Conservation (phyloP, 352 stramenopile species). For the Thraustotheca clavata region DNA sequence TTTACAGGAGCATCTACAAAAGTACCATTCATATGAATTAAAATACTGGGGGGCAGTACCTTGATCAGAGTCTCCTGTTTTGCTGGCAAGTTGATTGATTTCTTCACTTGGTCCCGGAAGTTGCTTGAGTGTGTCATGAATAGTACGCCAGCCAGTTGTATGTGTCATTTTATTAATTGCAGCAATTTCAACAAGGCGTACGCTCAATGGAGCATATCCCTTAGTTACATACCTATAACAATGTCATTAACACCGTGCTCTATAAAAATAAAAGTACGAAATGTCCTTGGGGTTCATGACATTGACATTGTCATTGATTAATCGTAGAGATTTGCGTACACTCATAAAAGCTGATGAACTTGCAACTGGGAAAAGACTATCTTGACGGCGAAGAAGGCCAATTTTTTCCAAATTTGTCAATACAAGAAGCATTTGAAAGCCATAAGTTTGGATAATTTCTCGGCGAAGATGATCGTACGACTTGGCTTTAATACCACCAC, state of each 20-base stretch:
- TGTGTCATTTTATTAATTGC: constrained; percentile 42
- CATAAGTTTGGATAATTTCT: constrained; percentile 95
- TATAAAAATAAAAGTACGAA: constrained; percentile 48
- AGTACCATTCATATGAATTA: background rate
- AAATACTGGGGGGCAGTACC: background rate
- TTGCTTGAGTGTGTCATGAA: constrained; percentile 77
- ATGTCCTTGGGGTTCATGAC: constrained; percentile 91
- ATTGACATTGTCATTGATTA: constrained; percentile 95
- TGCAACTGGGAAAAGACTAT: constrained; percentile 75
- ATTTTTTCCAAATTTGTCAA: constrained; percentile 92
- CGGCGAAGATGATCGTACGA: constrained; percentile 91
- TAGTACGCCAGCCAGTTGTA: constrained; percentile 49
- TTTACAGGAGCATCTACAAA: constrained; percentile 26
- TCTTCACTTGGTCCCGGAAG: constrained; percentile 72
- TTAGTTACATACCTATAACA: constrained; percentile 17
- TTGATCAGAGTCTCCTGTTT: constrained; percentile 29
- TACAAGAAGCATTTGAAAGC: constrained; percentile 91
- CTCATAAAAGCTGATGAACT: constrained; percentile 68
- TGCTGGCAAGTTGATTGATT: constrained; percentile 39
- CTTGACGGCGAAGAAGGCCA: constrained; percentile 83
- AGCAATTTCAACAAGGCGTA: constrained; percentile 88
- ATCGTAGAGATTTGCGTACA: constrained; percentile 83
- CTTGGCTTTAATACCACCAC: constrained; percentile 89
- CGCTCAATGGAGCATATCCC: constrained; percentile 92
- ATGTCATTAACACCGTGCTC: background rate